Conservation (phyloP, 345 rosid species). For the Punica granatum region DNA sequence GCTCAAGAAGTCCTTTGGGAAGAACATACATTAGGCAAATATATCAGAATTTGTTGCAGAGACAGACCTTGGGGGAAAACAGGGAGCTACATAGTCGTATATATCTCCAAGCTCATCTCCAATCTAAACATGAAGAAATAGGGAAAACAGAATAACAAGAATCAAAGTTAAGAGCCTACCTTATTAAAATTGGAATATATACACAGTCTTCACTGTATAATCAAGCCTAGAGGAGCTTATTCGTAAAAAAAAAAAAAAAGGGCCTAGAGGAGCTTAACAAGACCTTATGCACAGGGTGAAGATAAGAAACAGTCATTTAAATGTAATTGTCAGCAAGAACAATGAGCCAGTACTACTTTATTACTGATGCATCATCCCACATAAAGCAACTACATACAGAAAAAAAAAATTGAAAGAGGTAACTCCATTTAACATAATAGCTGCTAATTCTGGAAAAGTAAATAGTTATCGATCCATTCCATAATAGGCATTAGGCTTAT, state of each 20-base stretch:
- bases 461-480: neutral
- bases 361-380: neutral
- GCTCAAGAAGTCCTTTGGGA: neutral
- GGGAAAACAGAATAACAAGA: neutral
- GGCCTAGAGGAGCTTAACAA: too few species aligned
- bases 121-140: conserved; percentile 38
- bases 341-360: neutral
- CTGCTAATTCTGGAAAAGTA: neutral
- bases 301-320: neutral
- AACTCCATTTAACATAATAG: neutral
- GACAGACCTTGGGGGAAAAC: conserved; percentile 84
- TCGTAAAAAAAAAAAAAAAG: too few species aligned
- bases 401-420: neutral
- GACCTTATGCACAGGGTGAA: neutral
- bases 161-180: neutral
- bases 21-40: neutral
- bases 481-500: neutral
- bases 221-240: neutral
- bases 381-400: neutral
- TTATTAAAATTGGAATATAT: neutral
- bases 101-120: conserved; percentile 99
- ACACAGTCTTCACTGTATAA: neutral
- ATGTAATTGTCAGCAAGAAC: neutral
- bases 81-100: conserved; percentile 97
- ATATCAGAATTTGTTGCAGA: neutral